Evolutionary conservation across 2,329 filamentous ascomycete species (phyloP).

Genomic region (Arachnomyces sp.): DNA sequence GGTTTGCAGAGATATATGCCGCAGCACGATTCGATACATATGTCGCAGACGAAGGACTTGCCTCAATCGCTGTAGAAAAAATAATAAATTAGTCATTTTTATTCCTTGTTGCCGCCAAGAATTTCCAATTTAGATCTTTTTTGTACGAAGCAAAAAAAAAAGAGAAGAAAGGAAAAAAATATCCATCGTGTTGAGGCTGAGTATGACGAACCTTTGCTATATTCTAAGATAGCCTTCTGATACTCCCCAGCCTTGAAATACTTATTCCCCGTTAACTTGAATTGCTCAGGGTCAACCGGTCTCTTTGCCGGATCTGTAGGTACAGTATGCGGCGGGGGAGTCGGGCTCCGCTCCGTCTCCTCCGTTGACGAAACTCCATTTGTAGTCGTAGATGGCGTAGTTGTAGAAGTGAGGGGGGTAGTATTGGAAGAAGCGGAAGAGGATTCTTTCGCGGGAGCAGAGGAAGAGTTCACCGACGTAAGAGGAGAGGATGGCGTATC

Average conservation of each 20-base stretch:
- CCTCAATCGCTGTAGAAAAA: conserved; percentile 64
- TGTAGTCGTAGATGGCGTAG: conserved; percentile 21
- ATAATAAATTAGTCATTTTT: neutral
- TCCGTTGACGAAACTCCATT: conserved; percentile 24
- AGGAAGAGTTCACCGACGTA: conserved; percentile 40
- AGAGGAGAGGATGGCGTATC: conserved; percentile 52
- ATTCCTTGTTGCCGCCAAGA: neutral
- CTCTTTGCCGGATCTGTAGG: conserved; percentile 37
- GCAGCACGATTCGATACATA: conserved; percentile 94
- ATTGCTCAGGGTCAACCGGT: conserved; percentile 73
- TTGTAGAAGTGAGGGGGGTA: too few relatives aligned
- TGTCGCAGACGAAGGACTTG: conserved; percentile 75
- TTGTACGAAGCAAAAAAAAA: neutral
- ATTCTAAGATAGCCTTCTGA: conserved; percentile 77
- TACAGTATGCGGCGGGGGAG: conserved; percentile 39
- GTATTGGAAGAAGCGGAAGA: conserved; percentile 5
- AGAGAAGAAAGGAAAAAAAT: conserved; percentile 4
- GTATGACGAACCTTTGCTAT: conserved; percentile 71
- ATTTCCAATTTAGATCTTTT: neutral
- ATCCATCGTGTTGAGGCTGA: neutral
- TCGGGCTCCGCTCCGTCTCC: conserved; percentile 33
- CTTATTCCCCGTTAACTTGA: conserved; percentile 89
- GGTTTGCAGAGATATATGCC: conserved; percentile 80
- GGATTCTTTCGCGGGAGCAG: conserved; percentile 16
- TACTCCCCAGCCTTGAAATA: conserved; percentile 96